Evolutionary conservation across 352 stramenopile genomes (phyloP).

Genomic region (Pythium monospermum): DNA sequence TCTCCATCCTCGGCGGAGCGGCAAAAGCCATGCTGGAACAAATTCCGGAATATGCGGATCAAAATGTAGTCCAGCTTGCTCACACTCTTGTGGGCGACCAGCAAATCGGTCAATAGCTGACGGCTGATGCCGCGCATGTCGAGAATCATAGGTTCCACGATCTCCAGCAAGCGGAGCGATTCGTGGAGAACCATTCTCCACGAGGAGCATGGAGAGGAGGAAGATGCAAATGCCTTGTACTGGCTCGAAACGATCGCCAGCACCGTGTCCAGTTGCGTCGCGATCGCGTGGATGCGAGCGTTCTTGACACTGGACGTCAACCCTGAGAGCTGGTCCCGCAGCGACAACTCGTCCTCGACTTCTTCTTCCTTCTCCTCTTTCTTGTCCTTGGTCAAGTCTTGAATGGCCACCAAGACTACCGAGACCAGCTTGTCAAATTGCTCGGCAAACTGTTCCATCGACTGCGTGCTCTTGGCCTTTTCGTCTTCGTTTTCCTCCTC

Average conservation of each 20-base stretch:
- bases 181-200: conserved; percentile 13
- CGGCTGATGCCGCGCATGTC: conserved; percentile 75
- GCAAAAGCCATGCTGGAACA: conserved; percentile 97
- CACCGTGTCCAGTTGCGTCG: conserved; percentile 43
- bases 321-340: conserved; percentile 47
- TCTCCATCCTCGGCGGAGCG: conserved; percentile 48
- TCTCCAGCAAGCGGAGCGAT: conserved; percentile 52
- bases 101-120: conserved; percentile 69
- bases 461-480: conserved; percentile 14
- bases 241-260: conserved; percentile 46
- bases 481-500: background rate
- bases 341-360: conserved; percentile 22
- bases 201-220: conserved; percentile 16
- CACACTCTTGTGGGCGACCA: conserved; percentile 87
- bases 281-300: conserved; percentile 66
- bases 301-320: conserved; percentile 59
- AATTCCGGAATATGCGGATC: conserved; percentile 93
- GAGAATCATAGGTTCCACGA: conserved; percentile 52
- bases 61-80: conserved; percentile 96
- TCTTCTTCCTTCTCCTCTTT: conserved; percentile 12
- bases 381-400: conserved; percentile 68
- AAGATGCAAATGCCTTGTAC: conserved; percentile 32
- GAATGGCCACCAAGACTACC: conserved; percentile 73
- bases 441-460: conserved; percentile 36
- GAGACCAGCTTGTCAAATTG: conserved; percentile 69